phyloP scores from a whole-genome alignment of 2,329 filamentous ascomycete species.

The Triangularia verruculosa region DNA sequence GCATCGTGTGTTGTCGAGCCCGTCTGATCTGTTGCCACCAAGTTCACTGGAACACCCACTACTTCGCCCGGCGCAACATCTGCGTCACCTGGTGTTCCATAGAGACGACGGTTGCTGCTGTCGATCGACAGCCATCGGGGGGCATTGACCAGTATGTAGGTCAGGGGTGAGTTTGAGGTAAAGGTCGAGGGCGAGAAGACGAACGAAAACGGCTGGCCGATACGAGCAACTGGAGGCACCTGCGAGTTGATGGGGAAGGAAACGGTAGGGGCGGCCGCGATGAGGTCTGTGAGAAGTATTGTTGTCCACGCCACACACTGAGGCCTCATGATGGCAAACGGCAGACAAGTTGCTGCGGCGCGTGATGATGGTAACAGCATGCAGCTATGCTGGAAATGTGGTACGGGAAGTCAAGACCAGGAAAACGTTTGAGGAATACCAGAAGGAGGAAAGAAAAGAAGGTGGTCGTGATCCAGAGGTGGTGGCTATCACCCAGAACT shows the following conservation, averaged over 20 bases:
- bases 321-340: slow-evolving; percentile 24
- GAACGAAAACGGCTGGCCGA: slow-evolving; percentile 66
- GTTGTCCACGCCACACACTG: slow-evolving; percentile 30
- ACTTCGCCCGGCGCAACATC: slow-evolving; percentile 50
- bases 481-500: slow-evolving; percentile 10
- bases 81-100: slow-evolving; percentile 61
- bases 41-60: slow-evolving; percentile 58
- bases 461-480: slow-evolving; percentile 14
- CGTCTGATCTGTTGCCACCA: slow-evolving; percentile 66
- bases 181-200: slow-evolving; percentile 74
- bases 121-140: slow-evolving; percentile 77
- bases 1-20: slow-evolving; percentile 64
- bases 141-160: slow-evolving; percentile 63
- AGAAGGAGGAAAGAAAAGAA: not conserved
- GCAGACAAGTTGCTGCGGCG: slow-evolving; percentile 1
- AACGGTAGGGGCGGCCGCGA: slow-evolving; percentile 41
- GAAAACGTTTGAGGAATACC: not conserved
- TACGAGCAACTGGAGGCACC: slow-evolving; percentile 72
- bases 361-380: not conserved
- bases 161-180: slow-evolving; percentile 55
- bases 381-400: not conserved
- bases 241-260: slow-evolving; percentile 81
- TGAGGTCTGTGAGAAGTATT: slow-evolving; percentile 33
- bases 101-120: slow-evolving; percentile 60
- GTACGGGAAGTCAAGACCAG: not conserved